Evolutionary conservation across 495 filamentous ascomycete genomes (phyloP).

Genomic region (Aspergillus leporis): DNA sequence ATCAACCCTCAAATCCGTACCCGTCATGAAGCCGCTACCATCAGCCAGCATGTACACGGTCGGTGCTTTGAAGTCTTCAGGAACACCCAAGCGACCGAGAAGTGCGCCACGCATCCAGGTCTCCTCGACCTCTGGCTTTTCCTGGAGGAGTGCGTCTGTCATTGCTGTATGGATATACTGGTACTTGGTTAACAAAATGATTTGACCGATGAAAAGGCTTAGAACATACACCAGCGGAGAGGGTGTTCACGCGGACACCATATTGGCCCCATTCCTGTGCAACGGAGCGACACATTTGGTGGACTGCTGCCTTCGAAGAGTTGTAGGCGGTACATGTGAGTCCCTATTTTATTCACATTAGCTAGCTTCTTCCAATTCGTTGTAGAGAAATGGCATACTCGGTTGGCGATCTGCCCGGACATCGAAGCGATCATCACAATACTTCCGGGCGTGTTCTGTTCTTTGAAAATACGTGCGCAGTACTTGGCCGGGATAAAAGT

Average conservation of each 20-base stretch:
- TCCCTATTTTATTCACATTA: constrained; percentile 38
- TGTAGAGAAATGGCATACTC: constrained; percentile 26
- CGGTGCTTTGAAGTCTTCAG: constrained; percentile 45
- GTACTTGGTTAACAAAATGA: constrained; percentile 13
- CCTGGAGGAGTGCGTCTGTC: constrained; percentile 36
- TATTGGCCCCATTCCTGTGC: constrained; percentile 63
- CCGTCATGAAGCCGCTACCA: constrained; percentile 44
- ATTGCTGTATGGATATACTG: constrained; percentile 41
- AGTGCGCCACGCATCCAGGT: constrained; percentile 38
- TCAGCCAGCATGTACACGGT: constrained; percentile 46
- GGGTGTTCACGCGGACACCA: constrained; percentile 39
- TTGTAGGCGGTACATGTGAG: constrained; percentile 67
- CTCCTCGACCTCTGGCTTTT: constrained; percentile 60
- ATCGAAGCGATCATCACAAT: constrained; percentile 75
- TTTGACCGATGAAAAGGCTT: no score
- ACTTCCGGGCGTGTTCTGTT: constrained; percentile 51
- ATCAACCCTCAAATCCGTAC: constrained; percentile 39
- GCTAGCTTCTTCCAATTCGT: neutral
- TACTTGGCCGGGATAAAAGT: constrained; percentile 72
- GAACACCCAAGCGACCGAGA: constrained; percentile 38
- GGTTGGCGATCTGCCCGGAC: constrained; percentile 76
- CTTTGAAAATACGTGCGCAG: constrained; percentile 66
- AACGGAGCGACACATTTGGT: constrained; percentile 63
- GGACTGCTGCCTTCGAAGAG: constrained; percentile 64
- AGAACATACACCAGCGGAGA: constrained; percentile 43